A percentile compares a stretch with the other conserved stretches of the same genome.
Conservation (phyloP, 2,329 filamentous ascomycete genomes). For the Colletotrichum sojae region DNA sequence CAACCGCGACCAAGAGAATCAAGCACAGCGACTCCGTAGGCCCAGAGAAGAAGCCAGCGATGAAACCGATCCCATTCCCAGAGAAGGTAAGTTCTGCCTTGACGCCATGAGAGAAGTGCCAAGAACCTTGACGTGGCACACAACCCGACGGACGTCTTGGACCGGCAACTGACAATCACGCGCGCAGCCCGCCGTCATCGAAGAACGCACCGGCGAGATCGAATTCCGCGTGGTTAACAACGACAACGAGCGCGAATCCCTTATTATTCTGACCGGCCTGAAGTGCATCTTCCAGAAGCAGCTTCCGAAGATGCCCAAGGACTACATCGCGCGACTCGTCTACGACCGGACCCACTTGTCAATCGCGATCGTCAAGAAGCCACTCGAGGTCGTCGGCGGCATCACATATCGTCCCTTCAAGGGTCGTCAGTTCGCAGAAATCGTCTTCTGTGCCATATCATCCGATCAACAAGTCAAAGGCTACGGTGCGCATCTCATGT, state of each 20-base stretch:
- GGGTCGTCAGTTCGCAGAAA: constrained; percentile 93
- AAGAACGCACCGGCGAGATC: constrained; percentile 94
- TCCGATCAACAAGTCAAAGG: constrained; percentile 99
- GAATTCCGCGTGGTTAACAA: constrained; percentile 99
- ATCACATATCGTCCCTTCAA: constrained; percentile 98
- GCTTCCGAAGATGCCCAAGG: constrained; percentile 98
- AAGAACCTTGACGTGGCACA: background rate
- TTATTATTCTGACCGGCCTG: constrained; percentile 93
- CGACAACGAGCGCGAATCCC: constrained; percentile 87
- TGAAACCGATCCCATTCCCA: constrained; percentile 84
- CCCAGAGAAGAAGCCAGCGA: constrained; percentile 64
- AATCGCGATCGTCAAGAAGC: constrained; percentile 97
- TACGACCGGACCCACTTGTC: constrained; percentile 97
- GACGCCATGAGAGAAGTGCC: background rate
- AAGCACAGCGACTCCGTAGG: constrained; percentile 65
- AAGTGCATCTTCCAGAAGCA: constrained; percentile 99
- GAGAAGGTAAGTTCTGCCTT: constrained; percentile 76
- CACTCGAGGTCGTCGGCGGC: constrained; percentile 93
- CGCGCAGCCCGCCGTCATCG: constrained; percentile 83
- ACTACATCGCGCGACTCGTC: constrained; percentile 97
- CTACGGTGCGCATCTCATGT: constrained; percentile 98
- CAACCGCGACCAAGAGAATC: constrained; percentile 74
- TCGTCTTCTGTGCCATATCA: constrained; percentile 98
- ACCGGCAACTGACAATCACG: constrained; percentile 39
- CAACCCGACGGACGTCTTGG: background rate